Evolutionary conservation across 805 yeast genomes (phyloP).

Genomic region (Brettanomyces bruxellensis): DNA sequence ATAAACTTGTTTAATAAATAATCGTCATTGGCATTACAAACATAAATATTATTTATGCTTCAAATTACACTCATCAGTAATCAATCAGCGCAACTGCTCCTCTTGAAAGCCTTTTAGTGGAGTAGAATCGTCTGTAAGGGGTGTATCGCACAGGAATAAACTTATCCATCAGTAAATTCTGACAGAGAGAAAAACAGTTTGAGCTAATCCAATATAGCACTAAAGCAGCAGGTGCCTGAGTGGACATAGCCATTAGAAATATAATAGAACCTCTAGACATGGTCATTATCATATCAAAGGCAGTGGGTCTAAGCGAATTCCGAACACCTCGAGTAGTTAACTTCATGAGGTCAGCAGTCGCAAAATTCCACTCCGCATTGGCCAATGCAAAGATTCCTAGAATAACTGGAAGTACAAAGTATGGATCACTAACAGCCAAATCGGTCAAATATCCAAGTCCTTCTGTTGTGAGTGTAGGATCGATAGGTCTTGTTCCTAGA

Average conservation of each 20-base stretch:
- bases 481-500: slow-evolving; percentile 35
- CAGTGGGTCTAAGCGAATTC: slow-evolving; percentile 41
- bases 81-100: slow-evolving; percentile 10
- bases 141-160: slow-evolving; percentile 49
- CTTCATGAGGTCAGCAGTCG: slow-evolving; percentile 47
- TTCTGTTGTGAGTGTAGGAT: slow-evolving; percentile 39
- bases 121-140: slow-evolving; percentile 28
- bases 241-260: slow-evolving; percentile 72
- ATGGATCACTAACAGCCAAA: slow-evolving; percentile 52
- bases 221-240: slow-evolving; percentile 80
- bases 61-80: slow-evolving; percentile 1
- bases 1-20: too few relatives aligned
- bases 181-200: slow-evolving; percentile 64
- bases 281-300: slow-evolving; percentile 57
- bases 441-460: slow-evolving; percentile 55
- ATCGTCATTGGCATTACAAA: too few relatives aligned
- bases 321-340: slow-evolving; percentile 31
- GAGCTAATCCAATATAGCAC: slow-evolving; percentile 89
- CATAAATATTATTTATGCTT: too few relatives aligned
- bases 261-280: slow-evolving; percentile 68
- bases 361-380: slow-evolving; percentile 77
- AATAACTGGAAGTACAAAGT: slow-evolving; percentile 55
- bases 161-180: slow-evolving; percentile 63
- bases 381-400: slow-evolving; percentile 64
- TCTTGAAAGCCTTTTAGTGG: slow-evolving; percentile 5